phyloP scores from a whole-genome alignment of 23 red algal species.

The Cyanidiococcus yangmingshanensis region DNA sequence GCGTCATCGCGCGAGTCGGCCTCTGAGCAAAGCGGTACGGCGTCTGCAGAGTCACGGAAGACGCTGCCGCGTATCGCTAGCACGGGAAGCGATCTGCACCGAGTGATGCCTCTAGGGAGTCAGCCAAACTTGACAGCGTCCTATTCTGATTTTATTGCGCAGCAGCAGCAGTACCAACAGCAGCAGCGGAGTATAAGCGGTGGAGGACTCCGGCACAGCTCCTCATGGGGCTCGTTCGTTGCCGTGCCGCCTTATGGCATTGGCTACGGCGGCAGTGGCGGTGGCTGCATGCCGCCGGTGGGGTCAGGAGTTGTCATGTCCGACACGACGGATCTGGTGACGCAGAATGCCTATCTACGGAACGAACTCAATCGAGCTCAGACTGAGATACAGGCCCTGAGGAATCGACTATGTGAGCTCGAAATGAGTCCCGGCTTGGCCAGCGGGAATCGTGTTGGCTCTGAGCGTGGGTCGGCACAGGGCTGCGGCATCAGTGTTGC shows the following conservation, averaged over 20 bases:
- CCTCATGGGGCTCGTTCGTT: constrained; percentile 2
- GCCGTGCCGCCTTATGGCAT: neutral
- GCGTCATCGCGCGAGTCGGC: neutral
- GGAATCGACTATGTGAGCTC: neutral
- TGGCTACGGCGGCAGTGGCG: neutral
- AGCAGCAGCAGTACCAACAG: constrained; percentile 17
- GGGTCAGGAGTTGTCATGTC: neutral
- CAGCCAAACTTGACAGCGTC: neutral
- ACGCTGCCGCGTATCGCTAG: neutral
- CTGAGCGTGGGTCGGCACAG: neutral
- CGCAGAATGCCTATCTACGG: neutral
- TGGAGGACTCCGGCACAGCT: neutral
- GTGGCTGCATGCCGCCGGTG: neutral
- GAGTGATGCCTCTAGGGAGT: neutral
- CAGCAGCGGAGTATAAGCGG: neutral
- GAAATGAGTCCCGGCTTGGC: neutral
- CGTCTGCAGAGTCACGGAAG: neutral
- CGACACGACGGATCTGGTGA: neutral
- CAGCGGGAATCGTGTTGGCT: neutral
- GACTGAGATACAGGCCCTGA: neutral
- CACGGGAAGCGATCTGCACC: neutral
- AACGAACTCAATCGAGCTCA: neutral
- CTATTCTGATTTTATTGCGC: neutral
- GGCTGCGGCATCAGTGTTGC: neutral
- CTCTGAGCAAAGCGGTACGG: neutral